Evolutionary conservation across 2,329 filamentous ascomycete species (phyloP), one percentile per base, ranked within the genome.

Genomic region (Cucurbitaria berberidis): DNA sequence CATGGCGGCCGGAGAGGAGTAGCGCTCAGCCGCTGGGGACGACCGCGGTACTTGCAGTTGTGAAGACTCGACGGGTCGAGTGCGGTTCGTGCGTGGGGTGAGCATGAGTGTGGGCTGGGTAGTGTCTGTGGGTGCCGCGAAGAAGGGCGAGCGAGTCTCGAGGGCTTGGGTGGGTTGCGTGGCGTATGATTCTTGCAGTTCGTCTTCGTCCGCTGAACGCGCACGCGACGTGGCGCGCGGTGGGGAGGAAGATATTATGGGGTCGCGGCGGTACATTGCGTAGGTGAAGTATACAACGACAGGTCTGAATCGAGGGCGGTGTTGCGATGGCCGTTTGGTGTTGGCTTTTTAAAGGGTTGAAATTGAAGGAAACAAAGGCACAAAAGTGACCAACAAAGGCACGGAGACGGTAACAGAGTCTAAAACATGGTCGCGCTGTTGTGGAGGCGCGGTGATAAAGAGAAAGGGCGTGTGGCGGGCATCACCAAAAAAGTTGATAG

Each of bases 1-100:
- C 46, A 65, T 60, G 39, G 55, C 51, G 27, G 77, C 72, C n/a
- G 78, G 74, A 53, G 84, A 83, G 9, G 68, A 63, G 22, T 59
- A 50, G 38, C 64, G 69, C 32, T 70, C 65, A 7, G 52, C 29
- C 10, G 87, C 82, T 1, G 92, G 93, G 1, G 93, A 97, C 3
- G 93, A 97, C n/a, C 91, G 90, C 26, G 89, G 87, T 3, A 97
- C 93, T 73, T 96, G 93, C 50, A 97, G 79, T 45, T 82, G 70
- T 27, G 66, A 81, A 21, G 60, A 49, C 16, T 54, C 56, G 36
- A 48, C 18, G 10, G 51, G 45, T 36, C 64, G 63, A 24, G 67
- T 70, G 27, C 72, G 71, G 22, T 66, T 69, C 34, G 73, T 59
- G 29, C 72, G 67, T 2, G 77, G 74, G 15, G 79, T 77, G 22